phyloP scores from a whole-genome alignment of 208 protist species.

The Trypanosoma boissoni region DNA sequence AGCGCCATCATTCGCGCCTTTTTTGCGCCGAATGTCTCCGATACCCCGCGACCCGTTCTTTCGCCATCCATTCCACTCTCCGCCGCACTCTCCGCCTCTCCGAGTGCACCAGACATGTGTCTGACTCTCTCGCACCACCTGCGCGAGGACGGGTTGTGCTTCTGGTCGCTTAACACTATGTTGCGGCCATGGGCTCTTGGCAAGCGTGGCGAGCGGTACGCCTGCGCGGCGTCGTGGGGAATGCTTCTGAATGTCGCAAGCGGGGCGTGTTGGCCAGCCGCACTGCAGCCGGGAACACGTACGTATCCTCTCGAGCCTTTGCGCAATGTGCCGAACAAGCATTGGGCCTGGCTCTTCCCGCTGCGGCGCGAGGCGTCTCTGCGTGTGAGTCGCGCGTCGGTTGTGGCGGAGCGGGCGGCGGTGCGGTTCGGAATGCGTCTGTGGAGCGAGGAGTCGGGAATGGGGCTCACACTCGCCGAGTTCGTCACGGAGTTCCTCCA shows the following conservation, averaged over 20 bases:
- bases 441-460: too few species aligned
- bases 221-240: conserved; percentile 40
- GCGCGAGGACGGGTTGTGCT: conserved; percentile 62
- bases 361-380: conserved; percentile 12
- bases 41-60: neutral
- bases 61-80: conserved; percentile 5
- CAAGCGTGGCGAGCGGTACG: conserved; percentile 26
- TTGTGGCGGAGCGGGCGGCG: neutral
- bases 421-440: conserved; percentile 9
- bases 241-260: conserved; percentile 33
- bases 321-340: conserved; percentile 14
- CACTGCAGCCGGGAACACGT: conserved; percentile 38
- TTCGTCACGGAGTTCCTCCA: too few species aligned
- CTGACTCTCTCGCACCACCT: conserved; percentile 38
- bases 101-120: neutral
- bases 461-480: too few species aligned
- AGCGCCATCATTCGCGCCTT: conserved; percentile 33
- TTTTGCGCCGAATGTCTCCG: conserved; percentile 18
- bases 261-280: conserved; percentile 41
- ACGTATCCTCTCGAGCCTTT: conserved; percentile 27
- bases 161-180: conserved; percentile 66
- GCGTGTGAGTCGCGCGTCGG: conserved; percentile 1
- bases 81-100: neutral
- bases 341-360: conserved; percentile 39
- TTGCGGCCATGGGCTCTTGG: conserved; percentile 34